Evolutionary conservation across 176 grass and related monocot species (phyloP), one percentile per base, ranked within the genome.

Genomic region (Oropetium thomaeum): DNA sequence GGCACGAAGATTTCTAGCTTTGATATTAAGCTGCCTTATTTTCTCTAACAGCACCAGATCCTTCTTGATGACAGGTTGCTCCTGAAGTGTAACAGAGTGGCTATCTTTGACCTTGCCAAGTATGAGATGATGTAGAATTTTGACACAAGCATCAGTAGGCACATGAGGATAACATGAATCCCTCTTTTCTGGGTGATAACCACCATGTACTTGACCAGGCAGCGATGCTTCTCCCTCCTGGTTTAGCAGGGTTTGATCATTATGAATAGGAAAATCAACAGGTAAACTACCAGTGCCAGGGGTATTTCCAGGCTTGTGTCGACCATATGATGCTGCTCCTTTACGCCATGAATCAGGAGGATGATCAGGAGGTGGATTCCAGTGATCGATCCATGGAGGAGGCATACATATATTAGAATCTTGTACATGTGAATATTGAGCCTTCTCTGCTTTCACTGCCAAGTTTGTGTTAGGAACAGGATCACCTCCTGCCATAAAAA

Each of bases 1-100:
- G 54, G 65, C 64, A 74, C 76, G 17, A 61, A 75, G 44, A 49
- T 61, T 79, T 73, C 87, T 84, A 82, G 85, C 82, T 93, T 97
- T 97, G 74, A 71, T 87, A 69, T 97, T 93, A 81, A 90, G 68
- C 58, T 60, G 86, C 64, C 81, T 89, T 75, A 97, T 90, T 75
- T 97, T 97, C 71, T 97, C 79, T 54, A 93, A 83, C 32, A 96
- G 34, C 34, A 57, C 40, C 49, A 81, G 16, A 74, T 86, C 89
- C 81, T 90, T 93, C 58, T 79, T 82, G 39, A 83, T 82, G 70
- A 83, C 26, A 75, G 83, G 65, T 73, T 90, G 57, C 70, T 86
- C 77, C 64, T 86, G 58, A 65, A 60, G 73, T 51, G 55, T 57
- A 62, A 52, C 68, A 53, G 73, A 61, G 76, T 12, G 35, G 40